phyloP scores from a whole-genome alignment of 495 filamentous ascomycete genomes.

The Aspergillus coremiiformis region DNA sequence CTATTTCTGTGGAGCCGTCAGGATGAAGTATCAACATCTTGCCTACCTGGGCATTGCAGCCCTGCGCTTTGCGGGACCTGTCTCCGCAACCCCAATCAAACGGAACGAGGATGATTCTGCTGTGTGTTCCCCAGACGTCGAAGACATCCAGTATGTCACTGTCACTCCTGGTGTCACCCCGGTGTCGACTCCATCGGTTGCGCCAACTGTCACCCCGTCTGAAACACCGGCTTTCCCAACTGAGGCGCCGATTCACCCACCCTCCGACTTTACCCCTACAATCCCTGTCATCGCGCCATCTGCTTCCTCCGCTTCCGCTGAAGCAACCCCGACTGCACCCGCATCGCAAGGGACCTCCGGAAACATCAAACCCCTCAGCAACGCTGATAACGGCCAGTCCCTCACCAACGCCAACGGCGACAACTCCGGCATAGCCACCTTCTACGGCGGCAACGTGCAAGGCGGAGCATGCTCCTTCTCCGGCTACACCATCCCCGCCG shows the following conservation, averaged over 20 bases:
- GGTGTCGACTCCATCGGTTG: conserved; percentile 15
- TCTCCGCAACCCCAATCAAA: conserved; percentile 22
- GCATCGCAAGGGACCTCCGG: too few relatives aligned
- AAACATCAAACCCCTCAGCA: conserved; percentile 12
- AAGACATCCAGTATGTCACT: conserved; percentile 19
- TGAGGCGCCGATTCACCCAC: background rate
- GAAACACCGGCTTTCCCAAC: conserved; percentile 1
- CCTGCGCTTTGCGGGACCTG: conserved; percentile 23
- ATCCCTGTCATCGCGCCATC: background rate
- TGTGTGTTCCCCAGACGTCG: conserved; percentile 28
- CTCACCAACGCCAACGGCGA: too few relatives aligned
- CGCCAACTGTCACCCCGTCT: too few relatives aligned
- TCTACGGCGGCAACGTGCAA: conserved; percentile 50
- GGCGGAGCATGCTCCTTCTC: conserved; percentile 53
- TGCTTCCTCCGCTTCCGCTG: conserved; percentile 1
- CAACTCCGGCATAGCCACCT: conserved; percentile 38
- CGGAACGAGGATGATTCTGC: conserved; percentile 13
- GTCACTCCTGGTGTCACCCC: conserved; percentile 18
- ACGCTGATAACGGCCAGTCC: background rate
- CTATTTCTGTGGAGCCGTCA: background rate
- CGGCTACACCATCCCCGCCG: conserved; percentile 49
- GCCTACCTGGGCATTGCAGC: conserved; percentile 24
- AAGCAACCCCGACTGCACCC: background rate
- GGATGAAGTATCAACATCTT: conserved; percentile 31
- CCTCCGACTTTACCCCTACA: too few relatives aligned